Base-by-base conservation (phyloP, 371 early-diverging fungal genomes). In the Actinomortierella wolfii region DNA sequence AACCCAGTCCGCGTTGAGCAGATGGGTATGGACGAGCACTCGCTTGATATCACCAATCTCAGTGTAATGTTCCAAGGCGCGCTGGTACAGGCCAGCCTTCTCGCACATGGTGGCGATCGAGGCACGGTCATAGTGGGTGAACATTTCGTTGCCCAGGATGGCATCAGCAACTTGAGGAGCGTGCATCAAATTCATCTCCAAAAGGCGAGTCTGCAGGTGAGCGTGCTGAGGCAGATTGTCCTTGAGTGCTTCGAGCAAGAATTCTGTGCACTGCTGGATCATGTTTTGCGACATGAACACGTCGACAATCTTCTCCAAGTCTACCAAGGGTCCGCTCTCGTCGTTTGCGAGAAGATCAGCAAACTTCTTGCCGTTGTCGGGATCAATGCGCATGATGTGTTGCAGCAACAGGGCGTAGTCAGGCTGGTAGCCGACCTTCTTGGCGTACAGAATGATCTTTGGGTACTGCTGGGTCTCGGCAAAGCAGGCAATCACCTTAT, bases 111-210 rank as follows among this genome's bases (percentile, higher is more conserved):
- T 76, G 23, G 97, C 99, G 76, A 98, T 88, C 46, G 90, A 86
- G 7, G 91, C 86, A 26, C 91, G 88, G 74, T 98, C 99, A 69
- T 98, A 98, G 68, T 97, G 94, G 26, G 89, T 88, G 67, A 98
- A 92, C 92, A 97, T 93, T 58, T 91, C 86, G 68, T 96, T 95
- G 53, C 97, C 93, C 39, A 98, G 78, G 61, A 98, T 97, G 49
- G 98, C 99, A 78, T 97, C 98, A 24, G 99, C 99, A 11, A 98
- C 98, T 68, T 98, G 98, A 42, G 97, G 98, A 8, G 96, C 95
- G 64, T 96, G 94, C 50, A 95, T 79, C 63, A 98, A 80, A 76
- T 97, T 97, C 93, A 98, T 95, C 78, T 98, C 97, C n/a, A 98
- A 85, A 45, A 98, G 83, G 55, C 93, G 89, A 5, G 99, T 98